Evolutionary conservation across 192 early-diverging fungal genomes (phyloP).

Genomic region (Lobosporangium transversale): DNA sequence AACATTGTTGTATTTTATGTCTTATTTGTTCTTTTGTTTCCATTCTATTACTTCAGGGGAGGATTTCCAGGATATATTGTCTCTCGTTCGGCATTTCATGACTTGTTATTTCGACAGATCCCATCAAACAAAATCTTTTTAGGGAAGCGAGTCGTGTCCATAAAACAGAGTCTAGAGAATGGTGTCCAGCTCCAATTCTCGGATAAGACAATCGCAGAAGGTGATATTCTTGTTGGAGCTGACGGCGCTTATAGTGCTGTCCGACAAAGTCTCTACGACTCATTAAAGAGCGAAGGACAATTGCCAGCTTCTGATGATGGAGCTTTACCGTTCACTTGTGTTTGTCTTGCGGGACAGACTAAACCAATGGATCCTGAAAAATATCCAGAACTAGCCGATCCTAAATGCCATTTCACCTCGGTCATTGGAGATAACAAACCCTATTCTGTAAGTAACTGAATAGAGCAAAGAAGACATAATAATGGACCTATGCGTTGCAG

Average conservation of each 20-base stretch:
- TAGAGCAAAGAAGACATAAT: too few relatives aligned
- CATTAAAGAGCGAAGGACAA: not conserved
- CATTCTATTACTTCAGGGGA: not conserved
- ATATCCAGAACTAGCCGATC: not conserved
- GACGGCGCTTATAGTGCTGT: constrained; percentile 23
- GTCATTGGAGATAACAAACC: not conserved
- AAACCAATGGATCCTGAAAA: not conserved
- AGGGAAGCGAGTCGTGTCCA: constrained; percentile 15
- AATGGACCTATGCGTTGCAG: not conserved
- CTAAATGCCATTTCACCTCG: not conserved
- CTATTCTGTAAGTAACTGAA: constrained; percentile 16
- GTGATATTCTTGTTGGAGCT: constrained; percentile 23
- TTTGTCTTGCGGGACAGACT: constrained; percentile 15
- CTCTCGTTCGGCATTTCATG: not conserved
- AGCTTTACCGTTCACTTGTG: constrained; percentile 3
- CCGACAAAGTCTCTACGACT: constrained; percentile 12
- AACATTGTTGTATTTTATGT: not conserved
- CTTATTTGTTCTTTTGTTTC: not conserved
- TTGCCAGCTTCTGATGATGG: constrained; percentile 6
- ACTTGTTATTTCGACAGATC: not conserved
- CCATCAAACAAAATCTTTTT: constrained; percentile 4
- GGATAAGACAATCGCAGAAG: constrained; percentile 1
- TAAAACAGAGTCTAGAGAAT: constrained; percentile 4
- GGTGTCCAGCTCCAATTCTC: constrained; percentile 13
- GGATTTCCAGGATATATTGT: not conserved